A percentile compares a stretch with the other conserved stretches of the same genome.
Conservation (phyloP, 208 protist species). For the Wallacemonas sp. region DNA sequence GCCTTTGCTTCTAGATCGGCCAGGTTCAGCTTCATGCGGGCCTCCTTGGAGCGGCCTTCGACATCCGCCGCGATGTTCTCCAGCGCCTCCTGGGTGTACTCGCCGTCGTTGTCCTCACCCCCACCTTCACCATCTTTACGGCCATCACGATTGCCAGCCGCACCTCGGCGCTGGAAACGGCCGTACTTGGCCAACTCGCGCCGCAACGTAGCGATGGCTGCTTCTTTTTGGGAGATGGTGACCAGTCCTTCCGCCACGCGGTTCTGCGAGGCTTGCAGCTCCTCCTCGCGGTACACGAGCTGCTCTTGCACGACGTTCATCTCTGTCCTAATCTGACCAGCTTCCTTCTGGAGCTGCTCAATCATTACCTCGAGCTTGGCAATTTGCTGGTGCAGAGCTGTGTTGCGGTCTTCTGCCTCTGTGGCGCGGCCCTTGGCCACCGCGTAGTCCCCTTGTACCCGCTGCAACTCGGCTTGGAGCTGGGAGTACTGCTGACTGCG, state of each 20-base stretch:
- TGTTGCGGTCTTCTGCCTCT: constrained; percentile 72
- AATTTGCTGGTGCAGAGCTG: constrained; percentile 59
- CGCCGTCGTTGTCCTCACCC: constrained; percentile 6
- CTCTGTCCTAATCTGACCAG: constrained; percentile 45
- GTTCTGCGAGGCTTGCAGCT: constrained; percentile 61
- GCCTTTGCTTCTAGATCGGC: constrained; percentile 63
- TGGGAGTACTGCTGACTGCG: constrained; percentile 70
- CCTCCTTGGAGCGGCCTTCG: constrained; percentile 65
- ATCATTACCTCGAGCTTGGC: constrained; percentile 69
- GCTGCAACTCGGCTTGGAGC: constrained; percentile 49
- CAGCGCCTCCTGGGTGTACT: constrained; percentile 63
- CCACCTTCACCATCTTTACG: constrained; percentile 11
- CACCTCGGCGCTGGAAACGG: constrained; percentile 17
- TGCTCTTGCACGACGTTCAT: constrained; percentile 55
- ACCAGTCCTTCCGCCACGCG: constrained; percentile 75
- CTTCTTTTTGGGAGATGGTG: constrained; percentile 75
- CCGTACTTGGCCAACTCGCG: constrained; percentile 64
- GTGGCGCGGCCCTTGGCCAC: constrained; percentile 41
- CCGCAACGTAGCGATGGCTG: constrained; percentile 63
- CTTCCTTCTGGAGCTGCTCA: constrained; percentile 72
- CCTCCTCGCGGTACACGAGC: constrained; percentile 61
- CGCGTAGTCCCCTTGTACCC: constrained; percentile 46
- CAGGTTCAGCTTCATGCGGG: constrained; percentile 67
- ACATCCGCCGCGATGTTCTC: constrained; percentile 69
- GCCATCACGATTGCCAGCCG: background rate